Conservation (phyloP, 768 basidiomycete species). For the Pisolithus tinctorius region DNA sequence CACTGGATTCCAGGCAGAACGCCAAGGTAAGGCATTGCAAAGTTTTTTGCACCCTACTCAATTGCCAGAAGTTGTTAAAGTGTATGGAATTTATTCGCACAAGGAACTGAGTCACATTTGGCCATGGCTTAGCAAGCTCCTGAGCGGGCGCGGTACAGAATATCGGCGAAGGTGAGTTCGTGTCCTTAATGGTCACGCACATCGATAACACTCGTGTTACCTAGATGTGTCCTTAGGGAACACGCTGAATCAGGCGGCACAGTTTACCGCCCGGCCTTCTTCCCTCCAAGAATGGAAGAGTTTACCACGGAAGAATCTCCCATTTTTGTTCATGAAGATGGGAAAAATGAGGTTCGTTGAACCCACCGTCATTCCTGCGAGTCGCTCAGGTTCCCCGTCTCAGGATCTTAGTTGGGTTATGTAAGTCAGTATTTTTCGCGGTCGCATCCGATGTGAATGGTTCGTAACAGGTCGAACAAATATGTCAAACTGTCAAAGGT, state of each 20-base stretch:
- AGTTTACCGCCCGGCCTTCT: slow-evolving; percentile 40
- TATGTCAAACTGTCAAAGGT: slow-evolving; percentile 3
- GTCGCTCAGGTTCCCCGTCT: background rate
- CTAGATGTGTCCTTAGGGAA: slow-evolving; percentile 38
- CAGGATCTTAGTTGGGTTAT: slow-evolving; percentile 47
- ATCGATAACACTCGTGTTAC: background rate
- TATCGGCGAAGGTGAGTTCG: slow-evolving; percentile 38
- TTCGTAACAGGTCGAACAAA: background rate
- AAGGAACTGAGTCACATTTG: slow-evolving; percentile 38
- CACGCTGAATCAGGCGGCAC: slow-evolving; percentile 30
- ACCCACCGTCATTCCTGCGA: background rate
- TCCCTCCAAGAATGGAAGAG: slow-evolving; percentile 30
- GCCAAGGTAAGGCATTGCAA: slow-evolving; percentile 18
- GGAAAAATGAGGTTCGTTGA: background rate
- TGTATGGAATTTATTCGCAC: slow-evolving; percentile 42
- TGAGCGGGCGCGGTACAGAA: slow-evolving; percentile 34
- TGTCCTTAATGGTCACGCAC: background rate
- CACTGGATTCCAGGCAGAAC: slow-evolving; percentile 20
- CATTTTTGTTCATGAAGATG: background rate
- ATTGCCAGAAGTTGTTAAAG: slow-evolving; percentile 27
- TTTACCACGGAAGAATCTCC: background rate
- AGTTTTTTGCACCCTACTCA: background rate
- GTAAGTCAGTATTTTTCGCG: slow-evolving; percentile 25
- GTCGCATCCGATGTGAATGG: background rate
- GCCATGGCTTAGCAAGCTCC: slow-evolving; percentile 32